Evolutionary conservation across 108 stramenopile genomes (phyloP).

Genomic region (Nitzschia sp.): DNA sequence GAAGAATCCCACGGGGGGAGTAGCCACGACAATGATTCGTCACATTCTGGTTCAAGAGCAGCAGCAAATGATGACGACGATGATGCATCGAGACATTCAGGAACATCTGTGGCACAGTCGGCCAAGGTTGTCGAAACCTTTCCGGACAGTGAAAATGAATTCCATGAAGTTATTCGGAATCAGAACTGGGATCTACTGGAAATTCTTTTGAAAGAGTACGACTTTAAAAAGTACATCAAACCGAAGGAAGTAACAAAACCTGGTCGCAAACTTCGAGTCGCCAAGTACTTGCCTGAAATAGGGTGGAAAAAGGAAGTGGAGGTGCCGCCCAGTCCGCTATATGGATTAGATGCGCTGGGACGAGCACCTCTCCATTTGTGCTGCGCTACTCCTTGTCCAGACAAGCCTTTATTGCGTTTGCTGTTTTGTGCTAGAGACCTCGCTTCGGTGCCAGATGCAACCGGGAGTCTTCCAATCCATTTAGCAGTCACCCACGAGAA

Average conservation of each 20-base stretch:
- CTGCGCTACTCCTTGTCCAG: conserved; percentile 17
- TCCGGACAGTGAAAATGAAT: conserved; percentile 30
- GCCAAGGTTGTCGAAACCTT: conserved; percentile 12
- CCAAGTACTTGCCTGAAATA: conserved; percentile 28
- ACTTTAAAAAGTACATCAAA: conserved; percentile 21
- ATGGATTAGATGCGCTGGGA: conserved; percentile 27
- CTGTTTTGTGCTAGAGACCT: conserved; percentile 28
- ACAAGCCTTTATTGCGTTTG: conserved; percentile 17
- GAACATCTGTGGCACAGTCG: not conserved
- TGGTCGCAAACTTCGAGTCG: conserved; percentile 16
- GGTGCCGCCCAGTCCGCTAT: conserved; percentile 12
- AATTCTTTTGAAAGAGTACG: conserved; percentile 28
- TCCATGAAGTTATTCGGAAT: conserved; percentile 31
- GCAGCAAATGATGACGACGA: not conserved
- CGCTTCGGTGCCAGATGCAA: conserved; percentile 23
- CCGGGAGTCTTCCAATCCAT: conserved; percentile 33
- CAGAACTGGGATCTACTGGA: conserved; percentile 37
- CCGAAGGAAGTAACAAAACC: conserved; percentile 1
- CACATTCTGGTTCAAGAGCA: not conserved
- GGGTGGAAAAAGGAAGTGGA: conserved; percentile 22
- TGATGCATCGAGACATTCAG: not conserved
- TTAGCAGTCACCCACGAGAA: conserved; percentile 24
- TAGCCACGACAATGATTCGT: not conserved
- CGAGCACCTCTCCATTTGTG: conserved; percentile 37
- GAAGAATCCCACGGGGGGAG: too few species aligned